Conservation (phyloP, 192 early-diverging fungal species). For the Backusella sp. region DNA sequence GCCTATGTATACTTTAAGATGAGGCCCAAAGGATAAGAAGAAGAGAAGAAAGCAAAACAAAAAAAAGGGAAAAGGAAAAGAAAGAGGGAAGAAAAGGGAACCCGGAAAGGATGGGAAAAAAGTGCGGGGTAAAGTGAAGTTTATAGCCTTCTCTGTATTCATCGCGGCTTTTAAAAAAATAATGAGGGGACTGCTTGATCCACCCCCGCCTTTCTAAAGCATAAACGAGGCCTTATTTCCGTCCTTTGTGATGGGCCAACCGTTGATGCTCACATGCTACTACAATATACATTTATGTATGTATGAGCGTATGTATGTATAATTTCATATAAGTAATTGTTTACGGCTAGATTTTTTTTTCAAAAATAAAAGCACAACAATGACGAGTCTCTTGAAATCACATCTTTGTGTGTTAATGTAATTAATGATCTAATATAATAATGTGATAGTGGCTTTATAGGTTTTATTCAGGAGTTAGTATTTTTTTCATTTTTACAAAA, state of each 20-base stretch:
- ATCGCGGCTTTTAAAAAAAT: conserved; percentile 9
- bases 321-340: not conserved
- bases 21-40: not conserved
- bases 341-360: not conserved
- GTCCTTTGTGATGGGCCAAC: not conserved
- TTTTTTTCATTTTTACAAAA: not conserved
- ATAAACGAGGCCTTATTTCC: not conserved
- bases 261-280: not conserved
- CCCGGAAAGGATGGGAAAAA: conserved; percentile 17
- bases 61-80: not conserved
- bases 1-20: not conserved
- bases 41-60: not conserved
- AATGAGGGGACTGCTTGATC: not conserved
- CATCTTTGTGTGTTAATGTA: not conserved
- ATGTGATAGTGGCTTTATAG: not conserved
- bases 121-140: conserved; percentile 10
- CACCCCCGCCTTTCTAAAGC: not conserved
- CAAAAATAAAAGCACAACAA: not conserved
- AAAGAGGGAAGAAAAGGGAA: not conserved
- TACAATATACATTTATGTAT: not conserved
- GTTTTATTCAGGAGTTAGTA: not conserved
- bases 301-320: not conserved
- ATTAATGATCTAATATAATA: not conserved
- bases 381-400: not conserved
- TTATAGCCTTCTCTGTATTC: not conserved